Conservation (phyloP, 2,329 filamentous ascomycete species). For the Acephala macrosclerotiorum region DNA sequence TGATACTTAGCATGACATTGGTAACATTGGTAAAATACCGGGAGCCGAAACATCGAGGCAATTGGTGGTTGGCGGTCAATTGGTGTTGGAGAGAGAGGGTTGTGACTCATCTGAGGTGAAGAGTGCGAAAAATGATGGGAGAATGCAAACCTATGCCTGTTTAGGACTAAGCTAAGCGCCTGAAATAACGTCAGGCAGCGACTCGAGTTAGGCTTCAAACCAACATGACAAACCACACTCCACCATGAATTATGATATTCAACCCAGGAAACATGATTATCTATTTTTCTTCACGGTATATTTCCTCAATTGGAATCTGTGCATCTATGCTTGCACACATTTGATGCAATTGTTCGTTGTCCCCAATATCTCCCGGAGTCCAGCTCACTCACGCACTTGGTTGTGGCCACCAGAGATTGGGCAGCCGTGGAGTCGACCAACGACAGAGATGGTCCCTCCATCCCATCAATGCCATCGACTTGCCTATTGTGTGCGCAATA, state of each 20-base stretch:
- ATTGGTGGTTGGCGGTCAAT: too few relatives aligned
- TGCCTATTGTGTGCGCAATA: not conserved
- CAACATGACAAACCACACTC: not conserved
- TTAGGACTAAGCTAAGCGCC: too few relatives aligned
- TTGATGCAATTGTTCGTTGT: conserved; percentile 2
- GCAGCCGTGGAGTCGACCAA: not conserved
- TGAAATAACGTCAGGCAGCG: too few relatives aligned
- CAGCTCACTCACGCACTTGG: not conserved
- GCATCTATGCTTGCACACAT: not conserved
- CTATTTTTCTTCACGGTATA: not conserved
- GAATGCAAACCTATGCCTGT: too few relatives aligned
- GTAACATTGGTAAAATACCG: not conserved
- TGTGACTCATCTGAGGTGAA: too few relatives aligned
- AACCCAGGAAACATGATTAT: not conserved
- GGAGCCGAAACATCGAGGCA: not conserved
- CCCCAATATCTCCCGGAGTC: not conserved
- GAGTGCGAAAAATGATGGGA: too few relatives aligned
- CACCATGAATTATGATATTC: not conserved
- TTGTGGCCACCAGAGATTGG: conserved; percentile 13
- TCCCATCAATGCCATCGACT: conserved; percentile 5
- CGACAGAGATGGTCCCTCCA: not conserved
- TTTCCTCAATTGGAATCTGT: not conserved
- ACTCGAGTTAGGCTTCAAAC: not conserved
- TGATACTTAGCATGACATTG: not conserved
- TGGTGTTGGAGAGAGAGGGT: too few relatives aligned